A percentile compares a stretch with the other conserved stretches of the same genome.
phyloP scores from a whole-genome alignment of 441 rosid genomes.

The Jatropha multifida region DNA sequence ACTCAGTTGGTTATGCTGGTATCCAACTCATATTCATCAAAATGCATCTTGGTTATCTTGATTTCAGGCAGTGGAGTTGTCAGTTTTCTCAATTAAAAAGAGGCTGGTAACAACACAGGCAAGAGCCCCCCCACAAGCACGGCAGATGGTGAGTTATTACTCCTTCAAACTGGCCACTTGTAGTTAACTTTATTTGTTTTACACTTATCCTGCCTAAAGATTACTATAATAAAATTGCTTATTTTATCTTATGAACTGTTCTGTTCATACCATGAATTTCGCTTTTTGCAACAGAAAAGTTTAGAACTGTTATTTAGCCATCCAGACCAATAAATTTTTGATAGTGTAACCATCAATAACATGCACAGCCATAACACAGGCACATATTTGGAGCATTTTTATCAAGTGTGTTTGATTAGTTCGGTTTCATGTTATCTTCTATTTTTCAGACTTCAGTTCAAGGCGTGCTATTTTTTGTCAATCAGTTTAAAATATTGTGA shows the following conservation, averaged over 20 bases:
- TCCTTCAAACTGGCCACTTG: slow-evolving; percentile 9
- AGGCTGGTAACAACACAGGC: slow-evolving; percentile 52
- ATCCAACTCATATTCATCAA: slow-evolving; percentile 1
- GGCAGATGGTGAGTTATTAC: slow-evolving; percentile 54
- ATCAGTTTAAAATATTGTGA: slow-evolving; percentile 7
- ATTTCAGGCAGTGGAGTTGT: slow-evolving; percentile 50
- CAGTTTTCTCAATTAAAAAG: slow-evolving; percentile 43
- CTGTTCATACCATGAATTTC: not conserved
- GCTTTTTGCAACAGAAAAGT: not conserved
- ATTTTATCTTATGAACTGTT: not conserved
- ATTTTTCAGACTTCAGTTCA: not conserved
- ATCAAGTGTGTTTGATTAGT: not conserved
- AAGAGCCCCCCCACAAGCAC: slow-evolving; percentile 66
- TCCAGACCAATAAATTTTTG: slow-evolving; percentile 2
- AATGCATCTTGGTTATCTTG: not conserved
- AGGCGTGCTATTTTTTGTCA: not conserved
- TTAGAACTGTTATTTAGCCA: slow-evolving; percentile 4
- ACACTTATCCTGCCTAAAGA: not conserved
- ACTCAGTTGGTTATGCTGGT: slow-evolving; percentile 2
- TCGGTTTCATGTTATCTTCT: not conserved
- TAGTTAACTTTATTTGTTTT: not conserved
- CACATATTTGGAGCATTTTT: not conserved
- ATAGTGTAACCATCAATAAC: not conserved
- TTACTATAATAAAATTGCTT: not conserved
- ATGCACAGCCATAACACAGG: not conserved